These are phyloP conservation scores for Exsudoporus frostii DNA, from an alignment of 768 basidiomycete genomes.

Conservation along the genomic window DNA sequence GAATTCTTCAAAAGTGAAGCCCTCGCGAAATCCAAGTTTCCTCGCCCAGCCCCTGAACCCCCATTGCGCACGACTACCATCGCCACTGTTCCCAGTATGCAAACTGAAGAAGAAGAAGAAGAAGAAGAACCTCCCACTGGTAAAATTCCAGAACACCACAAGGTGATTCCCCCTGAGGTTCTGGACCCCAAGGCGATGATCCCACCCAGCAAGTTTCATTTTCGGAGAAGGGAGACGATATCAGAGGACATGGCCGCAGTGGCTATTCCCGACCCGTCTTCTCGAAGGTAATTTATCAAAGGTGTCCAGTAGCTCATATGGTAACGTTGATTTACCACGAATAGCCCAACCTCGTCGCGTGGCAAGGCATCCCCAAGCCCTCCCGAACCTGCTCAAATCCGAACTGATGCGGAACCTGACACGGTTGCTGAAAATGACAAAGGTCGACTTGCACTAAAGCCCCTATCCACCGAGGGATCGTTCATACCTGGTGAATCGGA, in stretches of 20 bases:
- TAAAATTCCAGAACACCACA: slow-evolving; percentile 68
- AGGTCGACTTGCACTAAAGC: slow-evolving; percentile 15
- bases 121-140: slow-evolving; percentile 34
- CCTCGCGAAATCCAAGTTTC: slow-evolving; percentile 74
- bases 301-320: background rate
- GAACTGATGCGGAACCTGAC: slow-evolving; percentile 10
- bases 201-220: slow-evolving; percentile 78
- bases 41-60: slow-evolving; percentile 40
- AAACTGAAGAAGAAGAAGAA: slow-evolving; percentile 31
- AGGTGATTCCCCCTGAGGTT: slow-evolving; percentile 74
- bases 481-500: slow-evolving; percentile 81
- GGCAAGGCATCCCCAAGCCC: slow-evolving; percentile 15
- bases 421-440: slow-evolving; percentile 10
- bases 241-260: slow-evolving; percentile 11
- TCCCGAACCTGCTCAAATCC: slow-evolving; percentile 13
- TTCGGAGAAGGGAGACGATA: slow-evolving; percentile 39
- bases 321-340: background rate
- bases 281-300: slow-evolving; percentile 21
- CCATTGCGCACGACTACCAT: slow-evolving; percentile 10
- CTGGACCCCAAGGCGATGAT: slow-evolving; percentile 78
- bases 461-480: slow-evolving; percentile 55
- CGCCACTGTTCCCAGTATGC: slow-evolving; percentile 13
- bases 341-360: slow-evolving; percentile 16
- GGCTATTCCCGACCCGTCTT: slow-evolving; percentile 3
- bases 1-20: slow-evolving; percentile 88